These are phyloP conservation scores for Solanum hybrid DNA, from an alignment of 305 asterid species.

Conservation along the genomic window DNA sequence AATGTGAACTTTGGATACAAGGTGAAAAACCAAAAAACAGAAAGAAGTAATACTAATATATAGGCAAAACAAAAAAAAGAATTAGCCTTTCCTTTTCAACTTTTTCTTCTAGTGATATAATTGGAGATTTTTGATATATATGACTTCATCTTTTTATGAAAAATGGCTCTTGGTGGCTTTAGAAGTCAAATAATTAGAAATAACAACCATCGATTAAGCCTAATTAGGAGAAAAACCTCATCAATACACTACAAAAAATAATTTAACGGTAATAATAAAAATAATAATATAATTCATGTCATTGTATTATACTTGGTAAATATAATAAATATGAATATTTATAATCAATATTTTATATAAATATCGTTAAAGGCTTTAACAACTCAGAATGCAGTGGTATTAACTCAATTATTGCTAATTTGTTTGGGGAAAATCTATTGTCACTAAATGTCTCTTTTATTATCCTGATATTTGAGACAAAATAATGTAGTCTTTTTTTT, in stretches of 20 bases:
- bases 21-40: too few relatives aligned
- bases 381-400: too few relatives aligned
- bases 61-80: neutral
- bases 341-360: neutral
- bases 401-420: too few relatives aligned
- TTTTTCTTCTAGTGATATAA: neutral
- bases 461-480: neutral
- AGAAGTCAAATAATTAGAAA: neutral
- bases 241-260: neutral
- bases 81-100: neutral
- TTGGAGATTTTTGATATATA: neutral
- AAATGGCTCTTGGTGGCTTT: neutral
- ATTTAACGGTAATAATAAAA: neutral
- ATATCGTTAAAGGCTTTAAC: too few relatives aligned
- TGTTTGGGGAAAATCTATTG: neutral
- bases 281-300: neutral
- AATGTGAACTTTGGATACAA: too few relatives aligned
- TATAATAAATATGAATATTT: neutral
- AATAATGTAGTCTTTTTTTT: neutral
- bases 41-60: neutral
- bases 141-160: neutral
- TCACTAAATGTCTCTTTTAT: too few relatives aligned
- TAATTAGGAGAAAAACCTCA: neutral
- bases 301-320: neutral
- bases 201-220: neutral